Base-by-base conservation (phyloP, 257 asterid species). In the Solanum chmielewskii region DNA sequence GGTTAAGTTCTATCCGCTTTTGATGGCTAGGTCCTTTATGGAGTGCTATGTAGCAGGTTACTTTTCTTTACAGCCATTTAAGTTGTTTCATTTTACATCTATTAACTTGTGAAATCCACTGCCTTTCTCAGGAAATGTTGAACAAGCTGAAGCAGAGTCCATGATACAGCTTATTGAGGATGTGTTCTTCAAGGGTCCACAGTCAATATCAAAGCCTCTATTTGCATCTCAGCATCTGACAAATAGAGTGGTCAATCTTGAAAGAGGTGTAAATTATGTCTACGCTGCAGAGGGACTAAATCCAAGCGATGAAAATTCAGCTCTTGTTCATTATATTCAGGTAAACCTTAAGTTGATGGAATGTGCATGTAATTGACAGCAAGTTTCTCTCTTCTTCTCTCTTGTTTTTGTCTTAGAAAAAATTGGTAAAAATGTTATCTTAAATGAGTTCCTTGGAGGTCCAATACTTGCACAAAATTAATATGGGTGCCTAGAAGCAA, bases 251-350 rank as follows among this genome's bases (percentile, higher is more conserved):
- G 91, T 96, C 85, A 96, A 93, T 92, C 99, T 97, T 81, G 96
- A 92, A 90, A 91, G 83, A 85, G 98, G 98, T 78, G 89, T 87
- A 86, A 90, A 89, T 90, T 93, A 92, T 92, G 88, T 92, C 89
- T 95, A 93, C 86, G 89, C 93, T 87, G 88, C 92, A 3, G 93
- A 93, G 86, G 99, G 98, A 90, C 93, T 96, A 66, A 97, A 97
- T 95, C 96, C 98, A 70, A 95, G 93, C 87, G 99, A 97, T 70
- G 99, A 95, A 88, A 97, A 97, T 91, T 97, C 99, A 85, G 93
- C 98, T 86, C 97, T 97, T 69, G 86, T 96, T 82, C 98, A 96
- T 91, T 97, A 96, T 93, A 93, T 95, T 91, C 99, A 97, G 98
- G 99, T 97, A 91, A 33, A 62, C 33, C 75, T 68, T 85, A 29